Conservation (phyloP, 2,329 filamentous ascomycete species). For the Fusarium foetens region DNA sequence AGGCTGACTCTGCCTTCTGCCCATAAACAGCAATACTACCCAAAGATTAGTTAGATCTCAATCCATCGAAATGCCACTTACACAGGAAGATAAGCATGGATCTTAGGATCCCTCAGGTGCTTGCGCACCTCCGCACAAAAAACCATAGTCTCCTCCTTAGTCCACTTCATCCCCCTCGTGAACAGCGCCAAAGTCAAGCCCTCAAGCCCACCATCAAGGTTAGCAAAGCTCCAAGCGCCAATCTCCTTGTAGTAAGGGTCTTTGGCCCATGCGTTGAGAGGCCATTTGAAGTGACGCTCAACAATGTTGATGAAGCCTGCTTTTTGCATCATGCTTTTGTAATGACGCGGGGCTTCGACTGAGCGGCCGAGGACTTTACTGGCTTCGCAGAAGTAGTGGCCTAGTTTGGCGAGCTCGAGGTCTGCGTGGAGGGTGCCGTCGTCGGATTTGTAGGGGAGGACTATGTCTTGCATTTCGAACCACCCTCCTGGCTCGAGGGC, state of each 20-base stretch:
- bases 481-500: not conserved
- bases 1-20: not conserved
- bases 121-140: not conserved
- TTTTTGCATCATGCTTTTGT: not conserved
- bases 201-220: not conserved
- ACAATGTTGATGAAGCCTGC: not conserved
- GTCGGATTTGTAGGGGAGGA: not conserved
- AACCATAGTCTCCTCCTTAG: not conserved
- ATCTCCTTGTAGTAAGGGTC: not conserved
- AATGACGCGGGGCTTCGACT: not conserved
- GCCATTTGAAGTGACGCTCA: not conserved
- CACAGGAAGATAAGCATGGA: not conserved
- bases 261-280: not conserved
- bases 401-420: not conserved
- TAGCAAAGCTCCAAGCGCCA: not conserved
- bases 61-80: not conserved
- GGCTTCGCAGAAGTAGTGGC: not conserved
- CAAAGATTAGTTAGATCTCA: not conserved
- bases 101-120: not conserved
- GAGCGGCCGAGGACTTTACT: not conserved
- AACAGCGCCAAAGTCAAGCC: not conserved
- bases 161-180: not conserved
- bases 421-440: not conserved
- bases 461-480: not conserved
- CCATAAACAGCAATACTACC: slow-evolving; percentile 7